Evolutionary conservation across 306 rosid species (phyloP).

Genomic region (Benincasa hispida): DNA sequence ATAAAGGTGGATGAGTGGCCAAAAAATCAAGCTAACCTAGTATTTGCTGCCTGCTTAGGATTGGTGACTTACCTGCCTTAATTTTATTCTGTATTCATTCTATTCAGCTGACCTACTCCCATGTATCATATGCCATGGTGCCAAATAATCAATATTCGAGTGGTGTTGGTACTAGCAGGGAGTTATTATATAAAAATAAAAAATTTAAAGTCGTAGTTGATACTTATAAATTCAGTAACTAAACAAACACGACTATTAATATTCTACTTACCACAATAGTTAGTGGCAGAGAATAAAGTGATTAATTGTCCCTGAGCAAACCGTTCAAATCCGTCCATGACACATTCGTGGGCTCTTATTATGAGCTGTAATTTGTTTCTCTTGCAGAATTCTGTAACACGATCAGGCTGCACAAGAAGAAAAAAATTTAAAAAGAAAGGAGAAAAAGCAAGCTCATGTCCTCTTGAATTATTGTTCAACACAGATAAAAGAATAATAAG

Average conservation of each 20-base stretch:
- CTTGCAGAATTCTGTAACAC: slow-evolving; percentile 92
- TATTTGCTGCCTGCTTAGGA: background rate
- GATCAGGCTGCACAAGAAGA: slow-evolving; percentile 81
- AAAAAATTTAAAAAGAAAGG: background rate
- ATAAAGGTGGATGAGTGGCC: background rate
- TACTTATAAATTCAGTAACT: background rate
- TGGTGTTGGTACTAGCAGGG: background rate
- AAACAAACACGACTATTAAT: background rate
- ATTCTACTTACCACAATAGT: slow-evolving; percentile 75
- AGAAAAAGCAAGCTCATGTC: background rate
- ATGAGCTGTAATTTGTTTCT: slow-evolving; percentile 91
- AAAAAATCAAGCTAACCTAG: background rate
- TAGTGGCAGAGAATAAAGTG: slow-evolving; percentile 97
- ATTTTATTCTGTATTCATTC: background rate
- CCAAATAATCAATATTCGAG: background rate
- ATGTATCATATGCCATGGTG: background rate
- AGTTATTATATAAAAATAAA: background rate
- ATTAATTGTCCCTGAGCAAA: slow-evolving; percentile 98
- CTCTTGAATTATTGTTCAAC: background rate
- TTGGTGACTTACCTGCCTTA: background rate
- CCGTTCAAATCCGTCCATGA: slow-evolving; percentile 98
- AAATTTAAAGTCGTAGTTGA: background rate
- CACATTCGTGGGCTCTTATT: slow-evolving; percentile 98
- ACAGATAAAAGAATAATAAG: background rate
- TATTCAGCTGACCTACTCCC: background rate